Evolutionary conservation across 768 basidiomycete genomes (phyloP).

Genomic region (Calocybe gangraenosa): DNA sequence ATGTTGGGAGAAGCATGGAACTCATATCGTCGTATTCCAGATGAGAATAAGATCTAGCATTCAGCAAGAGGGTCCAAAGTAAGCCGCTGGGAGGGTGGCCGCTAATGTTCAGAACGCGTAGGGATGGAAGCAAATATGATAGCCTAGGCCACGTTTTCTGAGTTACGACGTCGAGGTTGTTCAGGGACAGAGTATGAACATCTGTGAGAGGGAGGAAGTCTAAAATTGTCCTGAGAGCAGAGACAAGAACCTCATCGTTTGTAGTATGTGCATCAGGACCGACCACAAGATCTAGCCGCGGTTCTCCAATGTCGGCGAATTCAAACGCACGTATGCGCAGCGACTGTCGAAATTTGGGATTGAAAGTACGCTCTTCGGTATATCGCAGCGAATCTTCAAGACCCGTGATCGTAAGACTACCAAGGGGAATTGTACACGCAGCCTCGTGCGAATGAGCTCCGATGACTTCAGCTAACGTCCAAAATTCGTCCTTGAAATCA

Average conservation of each 20-base stretch:
- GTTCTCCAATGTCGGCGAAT: constrained; percentile 15
- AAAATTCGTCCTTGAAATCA: constrained; percentile 23
- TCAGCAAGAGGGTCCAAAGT: constrained; percentile 34
- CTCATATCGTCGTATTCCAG: constrained; percentile 21
- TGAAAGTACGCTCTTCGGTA: constrained; percentile 15
- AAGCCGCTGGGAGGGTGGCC: constrained; percentile 36
- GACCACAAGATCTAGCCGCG: constrained; percentile 29
- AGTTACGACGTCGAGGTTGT: constrained; percentile 33
- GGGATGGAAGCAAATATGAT: constrained; percentile 23
- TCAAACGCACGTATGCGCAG: constrained; percentile 30
- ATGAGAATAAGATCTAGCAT: constrained; percentile 27
- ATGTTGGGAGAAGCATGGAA: constrained; percentile 26
- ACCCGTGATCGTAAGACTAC: constrained; percentile 27
- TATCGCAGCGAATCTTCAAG: constrained; percentile 23
- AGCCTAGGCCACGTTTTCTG: constrained; percentile 35
- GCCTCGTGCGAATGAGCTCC: constrained; percentile 20
- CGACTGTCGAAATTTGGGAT: constrained; percentile 29
- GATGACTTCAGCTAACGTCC: constrained; percentile 24
- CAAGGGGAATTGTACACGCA: constrained; percentile 19
- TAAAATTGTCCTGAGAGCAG: constrained; percentile 26
- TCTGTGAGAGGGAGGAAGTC: constrained; percentile 27
- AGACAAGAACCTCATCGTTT: constrained; percentile 29
- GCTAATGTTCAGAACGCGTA: constrained; percentile 31
- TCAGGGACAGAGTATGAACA: constrained; percentile 30
- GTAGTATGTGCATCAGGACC: constrained; percentile 21